phyloP scores from a whole-genome alignment of 1,139 yeast genomes.

The Yamadazyma pseudoaaseri region DNA sequence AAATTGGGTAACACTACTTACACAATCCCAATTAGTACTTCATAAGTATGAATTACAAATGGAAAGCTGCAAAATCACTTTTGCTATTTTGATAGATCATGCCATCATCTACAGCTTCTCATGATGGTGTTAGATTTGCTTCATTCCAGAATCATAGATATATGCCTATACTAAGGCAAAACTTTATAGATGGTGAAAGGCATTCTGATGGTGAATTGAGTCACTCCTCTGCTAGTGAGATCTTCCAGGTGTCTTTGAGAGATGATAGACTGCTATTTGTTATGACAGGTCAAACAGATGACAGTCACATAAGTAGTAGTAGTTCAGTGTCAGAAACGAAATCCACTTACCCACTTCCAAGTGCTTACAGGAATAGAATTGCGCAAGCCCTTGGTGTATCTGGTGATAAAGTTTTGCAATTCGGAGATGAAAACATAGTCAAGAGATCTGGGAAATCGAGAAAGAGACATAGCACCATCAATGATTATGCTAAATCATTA shows the following conservation, averaged over 20 bases:
- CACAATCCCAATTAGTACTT: no score
- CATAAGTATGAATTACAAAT: no score
- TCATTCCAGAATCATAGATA: not conserved
- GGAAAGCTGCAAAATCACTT: no score
- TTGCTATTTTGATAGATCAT: not conserved
- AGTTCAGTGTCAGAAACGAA: no score
- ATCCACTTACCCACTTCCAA: no score
- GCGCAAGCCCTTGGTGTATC: not conserved
- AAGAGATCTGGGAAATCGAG: no score
- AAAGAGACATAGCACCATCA: no score
- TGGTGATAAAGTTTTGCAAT: not conserved
- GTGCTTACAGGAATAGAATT: no score
- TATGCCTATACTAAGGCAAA: not conserved
- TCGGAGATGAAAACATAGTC: not conserved
- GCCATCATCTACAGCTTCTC: not conserved
- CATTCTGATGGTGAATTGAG: not conserved
- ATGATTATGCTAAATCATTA: not conserved
- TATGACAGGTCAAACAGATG: no score
- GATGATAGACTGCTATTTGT: slow-evolving; percentile 5
- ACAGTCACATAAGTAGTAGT: no score
- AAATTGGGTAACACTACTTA: no score
- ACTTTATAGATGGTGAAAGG: not conserved
- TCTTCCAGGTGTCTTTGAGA: slow-evolving; percentile 6
- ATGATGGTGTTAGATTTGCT: not conserved
- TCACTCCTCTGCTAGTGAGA: no score